These are phyloP conservation scores for Myxozyma lipomycoides DNA, from an alignment of 805 yeast genomes.

Conservation along the genomic window DNA sequence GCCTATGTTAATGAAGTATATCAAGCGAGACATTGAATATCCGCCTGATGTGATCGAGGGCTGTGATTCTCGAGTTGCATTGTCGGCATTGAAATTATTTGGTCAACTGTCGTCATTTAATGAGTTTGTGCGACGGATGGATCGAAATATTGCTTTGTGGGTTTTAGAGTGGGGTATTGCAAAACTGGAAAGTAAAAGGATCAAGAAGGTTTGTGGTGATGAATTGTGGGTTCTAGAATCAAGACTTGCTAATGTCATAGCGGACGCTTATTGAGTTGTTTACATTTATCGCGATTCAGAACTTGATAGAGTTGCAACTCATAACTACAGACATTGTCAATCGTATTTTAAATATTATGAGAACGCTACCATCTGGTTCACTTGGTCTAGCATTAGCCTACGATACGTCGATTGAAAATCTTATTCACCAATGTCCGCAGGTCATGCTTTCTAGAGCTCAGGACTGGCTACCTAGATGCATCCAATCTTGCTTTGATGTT, in stretches of 20 bases:
- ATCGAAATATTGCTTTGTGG: slow-evolving; percentile 10
- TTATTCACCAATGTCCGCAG: no score
- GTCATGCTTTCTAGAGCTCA: slow-evolving; percentile 15
- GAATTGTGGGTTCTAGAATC: no score
- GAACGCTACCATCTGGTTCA: no score
- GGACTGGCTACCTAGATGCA: slow-evolving; percentile 19
- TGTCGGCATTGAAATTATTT: slow-evolving; percentile 19
- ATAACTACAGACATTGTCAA: no score
- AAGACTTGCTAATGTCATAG: no score
- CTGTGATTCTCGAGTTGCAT: slow-evolving; percentile 18
- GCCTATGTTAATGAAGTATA: slow-evolving; percentile 7
- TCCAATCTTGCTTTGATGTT: slow-evolving; percentile 10
- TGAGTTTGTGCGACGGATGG: slow-evolving; percentile 6
- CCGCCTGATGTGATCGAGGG: slow-evolving; percentile 17
- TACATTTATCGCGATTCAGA: no score
- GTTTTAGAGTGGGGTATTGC: slow-evolving; percentile 7
- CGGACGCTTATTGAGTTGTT: no score
- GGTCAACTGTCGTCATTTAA: slow-evolving; percentile 4
- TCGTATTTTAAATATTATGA: no score
- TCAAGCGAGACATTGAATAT: slow-evolving; percentile 19
- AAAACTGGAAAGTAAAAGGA: slow-evolving; percentile 7
- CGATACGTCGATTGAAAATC: no score
- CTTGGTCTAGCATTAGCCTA: no score
- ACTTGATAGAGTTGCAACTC: no score
- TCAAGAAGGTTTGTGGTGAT: slow-evolving; percentile 21